Evolutionary conservation across 2,329 filamentous ascomycete genomes (phyloP), one percentile per base, ranked within the genome.

Genomic region (Celoporthe dispersa): DNA sequence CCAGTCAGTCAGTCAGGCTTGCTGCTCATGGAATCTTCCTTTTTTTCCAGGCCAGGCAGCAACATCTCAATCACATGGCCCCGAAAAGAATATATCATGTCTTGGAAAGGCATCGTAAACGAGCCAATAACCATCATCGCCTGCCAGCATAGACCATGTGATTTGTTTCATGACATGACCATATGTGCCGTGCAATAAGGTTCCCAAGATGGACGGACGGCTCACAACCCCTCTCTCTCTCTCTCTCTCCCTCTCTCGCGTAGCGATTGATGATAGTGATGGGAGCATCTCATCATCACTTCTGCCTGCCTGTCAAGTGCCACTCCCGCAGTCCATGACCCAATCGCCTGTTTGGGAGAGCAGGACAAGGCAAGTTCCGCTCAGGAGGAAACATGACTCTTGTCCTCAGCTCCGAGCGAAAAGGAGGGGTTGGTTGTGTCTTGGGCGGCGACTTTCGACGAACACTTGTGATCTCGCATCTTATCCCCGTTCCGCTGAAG

Each of bases 401-500:
- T 31, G 53, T 57, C 25, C 7, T 31, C 25, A 16, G 25, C 53
- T 57, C 53, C 53, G 44, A 48, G 19, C 19, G 44, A 48, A 16
- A 31, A 31, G 8, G 28, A 11, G 57, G 31, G 33, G 9, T n/a
- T n/a, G n/a, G 19, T 3, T 60, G 57, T n/a, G 57, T 31, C 57
- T 60, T 33, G 14, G 6, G 16, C 31, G 33, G 31, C 33, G 57
- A 60, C 19, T 22, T 60, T 9, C n/a, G 31, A 60, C 57, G 14
- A 33, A 33, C 19, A 48, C 22, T 44, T 48, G 57, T 37, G 57
- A 60, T 37, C 57, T 35, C 31, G 19, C 19, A 60, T 60, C 31
- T 22, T 37, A n/a, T 60, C 6, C 48, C 33, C 14, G 44, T 44
- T 53, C 33, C 33, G 51, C n/a, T 66, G 62, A 55, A 64, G 62